A percentile compares a stretch with the other conserved stretches of the same genome.
Evolutionary conservation across 148 eudicot genomes (phyloP).

Genomic region (Pharnaceum exiguum): DNA sequence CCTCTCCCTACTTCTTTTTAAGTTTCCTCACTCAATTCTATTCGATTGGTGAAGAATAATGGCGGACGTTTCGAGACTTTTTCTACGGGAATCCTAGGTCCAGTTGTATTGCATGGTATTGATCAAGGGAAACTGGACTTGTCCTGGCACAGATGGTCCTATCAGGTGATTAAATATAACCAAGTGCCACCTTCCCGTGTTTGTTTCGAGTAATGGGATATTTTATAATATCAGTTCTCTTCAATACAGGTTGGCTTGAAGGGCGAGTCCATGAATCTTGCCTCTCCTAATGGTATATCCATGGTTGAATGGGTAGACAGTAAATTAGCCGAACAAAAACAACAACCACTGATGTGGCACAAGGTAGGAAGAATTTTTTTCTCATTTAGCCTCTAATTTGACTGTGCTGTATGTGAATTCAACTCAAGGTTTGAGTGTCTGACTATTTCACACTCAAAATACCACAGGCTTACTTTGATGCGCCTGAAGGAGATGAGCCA

Average conservation of each 20-base stretch:
- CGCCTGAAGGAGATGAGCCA: constrained; percentile 79
- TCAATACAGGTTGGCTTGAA: constrained; percentile 73
- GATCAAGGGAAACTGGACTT: constrained; percentile 47
- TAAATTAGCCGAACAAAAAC: constrained; percentile 56
- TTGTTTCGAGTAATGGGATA: background rate
- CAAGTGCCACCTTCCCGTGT: background rate
- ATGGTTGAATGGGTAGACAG: constrained; percentile 77
- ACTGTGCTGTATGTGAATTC: background rate
- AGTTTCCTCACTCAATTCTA: background rate
- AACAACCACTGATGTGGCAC: constrained; percentile 91
- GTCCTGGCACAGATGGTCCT: constrained; percentile 59
- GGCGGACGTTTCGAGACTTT: constrained; percentile 83
- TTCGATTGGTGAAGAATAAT: constrained; percentile 44
- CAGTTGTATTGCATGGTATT: constrained; percentile 52
- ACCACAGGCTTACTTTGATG: constrained; percentile 71
- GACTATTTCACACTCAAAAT: background rate
- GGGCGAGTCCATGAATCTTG: constrained; percentile 80
- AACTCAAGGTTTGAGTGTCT: background rate
- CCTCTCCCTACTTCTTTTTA: background rate
- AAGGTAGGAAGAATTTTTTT: constrained; percentile 44
- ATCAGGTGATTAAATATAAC: constrained; percentile 42
- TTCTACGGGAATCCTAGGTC: constrained; percentile 64
- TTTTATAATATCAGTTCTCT: background rate
- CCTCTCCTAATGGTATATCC: constrained; percentile 50
- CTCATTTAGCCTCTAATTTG: background rate